Percentiles rank a stretch among this genome's conserved stretches.
These are phyloP conservation scores for Gossypium stocksii DNA, from an alignment of 345 rosid genomes.

Conservation along the genomic window DNA sequence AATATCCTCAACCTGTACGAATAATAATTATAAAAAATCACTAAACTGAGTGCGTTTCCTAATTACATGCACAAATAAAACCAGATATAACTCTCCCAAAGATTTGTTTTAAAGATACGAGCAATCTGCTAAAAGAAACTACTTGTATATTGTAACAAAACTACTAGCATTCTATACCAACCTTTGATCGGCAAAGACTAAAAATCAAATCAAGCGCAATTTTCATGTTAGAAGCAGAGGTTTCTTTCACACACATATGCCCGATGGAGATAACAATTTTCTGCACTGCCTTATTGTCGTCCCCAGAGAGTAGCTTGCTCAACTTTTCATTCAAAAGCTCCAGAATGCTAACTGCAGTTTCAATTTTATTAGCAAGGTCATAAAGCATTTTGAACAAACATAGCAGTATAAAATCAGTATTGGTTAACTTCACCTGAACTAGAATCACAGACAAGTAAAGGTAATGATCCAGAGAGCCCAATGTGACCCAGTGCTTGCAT, in stretches of 20 bases:
- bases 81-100: slow-evolving; percentile 6
- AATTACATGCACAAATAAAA: neutral
- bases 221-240: slow-evolving; percentile 55
- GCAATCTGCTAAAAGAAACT: neutral
- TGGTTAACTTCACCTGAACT: slow-evolving; percentile 52
- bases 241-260: slow-evolving; percentile 70
- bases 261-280: slow-evolving; percentile 77
- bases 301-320: slow-evolving; percentile 76
- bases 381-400: slow-evolving; percentile 14
- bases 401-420: slow-evolving; percentile 6
- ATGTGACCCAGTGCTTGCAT: slow-evolving; percentile 97
- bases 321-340: slow-evolving; percentile 59
- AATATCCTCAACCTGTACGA: slow-evolving; percentile 83
- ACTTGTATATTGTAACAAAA: neutral
- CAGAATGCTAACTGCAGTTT: slow-evolving; percentile 59
- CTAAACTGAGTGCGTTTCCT: slow-evolving; percentile 5
- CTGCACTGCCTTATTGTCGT: slow-evolving; percentile 77
- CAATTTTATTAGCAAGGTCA: slow-evolving; percentile 19
- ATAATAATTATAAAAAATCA: neutral
- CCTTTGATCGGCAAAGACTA: slow-evolving; percentile 87
- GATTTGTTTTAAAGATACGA: neutral
- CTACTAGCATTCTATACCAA: slow-evolving; percentile 21
- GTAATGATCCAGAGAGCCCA: slow-evolving; percentile 66
- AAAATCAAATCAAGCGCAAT: slow-evolving; percentile 72
- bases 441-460: slow-evolving; percentile 48